Evolutionary conservation across 2,329 filamentous ascomycete genomes (phyloP).

Genomic region (Fusarium dimerum): DNA sequence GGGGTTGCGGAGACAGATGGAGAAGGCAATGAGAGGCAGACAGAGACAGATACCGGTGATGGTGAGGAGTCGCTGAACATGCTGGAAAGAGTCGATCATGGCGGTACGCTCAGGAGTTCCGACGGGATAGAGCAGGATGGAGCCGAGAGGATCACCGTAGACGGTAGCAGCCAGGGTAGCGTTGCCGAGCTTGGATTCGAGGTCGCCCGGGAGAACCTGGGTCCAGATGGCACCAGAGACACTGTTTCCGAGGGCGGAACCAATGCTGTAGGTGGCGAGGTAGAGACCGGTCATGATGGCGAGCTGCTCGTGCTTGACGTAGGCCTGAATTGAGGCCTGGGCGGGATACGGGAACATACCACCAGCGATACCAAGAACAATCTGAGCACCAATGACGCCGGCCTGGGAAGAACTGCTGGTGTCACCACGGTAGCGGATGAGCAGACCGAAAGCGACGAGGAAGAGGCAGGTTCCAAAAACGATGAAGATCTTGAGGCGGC

Average conservation of each 20-base stretch:
- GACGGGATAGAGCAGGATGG: constrained; percentile 38
- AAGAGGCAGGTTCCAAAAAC: constrained; percentile 60
- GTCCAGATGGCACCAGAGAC: constrained; percentile 65
- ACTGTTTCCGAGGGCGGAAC: constrained; percentile 59
- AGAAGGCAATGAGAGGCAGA: constrained; percentile 48
- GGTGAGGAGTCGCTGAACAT: constrained; percentile 47
- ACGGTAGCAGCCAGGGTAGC: constrained; percentile 37
- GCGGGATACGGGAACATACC: constrained; percentile 60
- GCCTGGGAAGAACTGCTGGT: constrained; percentile 43
- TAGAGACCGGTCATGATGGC: constrained; percentile 66
- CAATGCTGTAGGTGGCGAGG: constrained; percentile 64
- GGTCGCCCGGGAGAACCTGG: constrained; percentile 51
- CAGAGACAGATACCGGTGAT: constrained; percentile 52
- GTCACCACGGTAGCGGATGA: constrained; percentile 64
- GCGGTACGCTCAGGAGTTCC: constrained; percentile 45
- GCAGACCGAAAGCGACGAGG: constrained; percentile 64
- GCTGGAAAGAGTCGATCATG: constrained; percentile 47
- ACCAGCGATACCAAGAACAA: constrained; percentile 63
- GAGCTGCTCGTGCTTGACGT: constrained; percentile 52
- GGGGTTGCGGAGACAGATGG: constrained; percentile 45
- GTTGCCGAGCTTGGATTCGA: constrained; percentile 43
- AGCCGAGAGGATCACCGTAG: constrained; percentile 41
- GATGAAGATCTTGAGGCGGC: constrained; percentile 65
- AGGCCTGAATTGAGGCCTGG: constrained; percentile 46
- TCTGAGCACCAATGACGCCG: constrained; percentile 63